phyloP scores from a whole-genome alignment of 768 basidiomycete genomes.

The Collybiopsis luxurians region DNA sequence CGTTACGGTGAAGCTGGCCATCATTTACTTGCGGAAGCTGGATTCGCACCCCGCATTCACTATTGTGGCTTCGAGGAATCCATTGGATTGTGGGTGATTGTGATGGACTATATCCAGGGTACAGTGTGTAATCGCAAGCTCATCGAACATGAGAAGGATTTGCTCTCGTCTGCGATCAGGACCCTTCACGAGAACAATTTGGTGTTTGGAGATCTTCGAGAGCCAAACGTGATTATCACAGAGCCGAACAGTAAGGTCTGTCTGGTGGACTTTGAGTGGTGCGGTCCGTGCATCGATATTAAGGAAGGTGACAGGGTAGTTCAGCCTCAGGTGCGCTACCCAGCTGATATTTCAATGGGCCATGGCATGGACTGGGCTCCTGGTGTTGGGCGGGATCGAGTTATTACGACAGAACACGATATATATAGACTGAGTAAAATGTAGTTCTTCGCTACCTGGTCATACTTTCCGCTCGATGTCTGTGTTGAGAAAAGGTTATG shows the following conservation, averaged over 20 bases:
- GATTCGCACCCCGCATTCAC: neutral
- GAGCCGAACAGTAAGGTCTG: neutral
- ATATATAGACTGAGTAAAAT: too few species aligned
- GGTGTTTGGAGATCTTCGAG: conserved; percentile 20
- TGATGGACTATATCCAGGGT: conserved; percentile 1
- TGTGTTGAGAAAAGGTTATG: too few species aligned
- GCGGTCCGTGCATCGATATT: conserved; percentile 6
- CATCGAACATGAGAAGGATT: neutral
- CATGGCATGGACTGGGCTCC: too few species aligned
- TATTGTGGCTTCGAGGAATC: neutral
- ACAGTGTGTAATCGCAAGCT: neutral
- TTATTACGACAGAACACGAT: too few species aligned
- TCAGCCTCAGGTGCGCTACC: too few species aligned
- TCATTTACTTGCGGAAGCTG: neutral
- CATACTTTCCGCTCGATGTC: too few species aligned
- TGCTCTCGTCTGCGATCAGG: conserved; percentile 3
- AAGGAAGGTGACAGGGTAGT: too few species aligned
- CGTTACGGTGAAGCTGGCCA: neutral
- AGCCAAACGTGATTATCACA: conserved; percentile 12
- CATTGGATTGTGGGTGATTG: conserved; percentile 1
- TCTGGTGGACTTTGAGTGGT: conserved; percentile 23
- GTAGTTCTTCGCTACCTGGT: too few species aligned
- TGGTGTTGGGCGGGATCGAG: too few species aligned
- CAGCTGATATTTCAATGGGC: too few species aligned
- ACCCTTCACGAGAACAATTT: conserved; percentile 13